phyloP scores from a whole-genome alignment of 306 rosid species.

The Glycine soja region DNA sequence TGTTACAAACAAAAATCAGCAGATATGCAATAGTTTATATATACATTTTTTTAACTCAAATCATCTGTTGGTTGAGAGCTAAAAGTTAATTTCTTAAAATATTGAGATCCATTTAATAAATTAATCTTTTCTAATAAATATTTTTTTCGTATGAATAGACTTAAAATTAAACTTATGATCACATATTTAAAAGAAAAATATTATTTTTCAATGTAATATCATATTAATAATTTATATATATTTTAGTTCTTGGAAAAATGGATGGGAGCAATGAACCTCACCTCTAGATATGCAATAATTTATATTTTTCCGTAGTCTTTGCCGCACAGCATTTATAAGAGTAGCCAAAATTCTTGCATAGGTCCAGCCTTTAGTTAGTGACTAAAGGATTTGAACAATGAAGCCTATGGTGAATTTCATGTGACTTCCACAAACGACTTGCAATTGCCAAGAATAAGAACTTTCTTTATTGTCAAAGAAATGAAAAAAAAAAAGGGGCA shows the following conservation, averaged over 20 bases:
- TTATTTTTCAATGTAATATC: no score
- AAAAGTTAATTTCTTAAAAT: no score
- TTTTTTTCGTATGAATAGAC: no score
- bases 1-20: not conserved
- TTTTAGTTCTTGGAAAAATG: not conserved
- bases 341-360: not conserved
- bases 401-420: not conserved
- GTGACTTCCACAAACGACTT: not conserved
- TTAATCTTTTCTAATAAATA: no score
- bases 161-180: no score
- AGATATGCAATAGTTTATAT: no score
- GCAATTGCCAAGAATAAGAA: conserved; percentile 4
- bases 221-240: no score
- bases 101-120: no score
- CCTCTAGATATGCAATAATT: not conserved
- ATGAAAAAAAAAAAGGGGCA: not conserved
- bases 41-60: no score
- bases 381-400: not conserved
- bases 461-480: not conserved
- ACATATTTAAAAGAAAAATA: no score
- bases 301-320: not conserved
- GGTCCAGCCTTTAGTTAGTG: not conserved
- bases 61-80: no score
- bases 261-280: not conserved
- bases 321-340: not conserved